Evolutionary conservation across 2,329 filamentous ascomycete genomes (phyloP), one percentile per base, ranked within the genome.

Genomic region (Pseudomassariella vexata): DNA sequence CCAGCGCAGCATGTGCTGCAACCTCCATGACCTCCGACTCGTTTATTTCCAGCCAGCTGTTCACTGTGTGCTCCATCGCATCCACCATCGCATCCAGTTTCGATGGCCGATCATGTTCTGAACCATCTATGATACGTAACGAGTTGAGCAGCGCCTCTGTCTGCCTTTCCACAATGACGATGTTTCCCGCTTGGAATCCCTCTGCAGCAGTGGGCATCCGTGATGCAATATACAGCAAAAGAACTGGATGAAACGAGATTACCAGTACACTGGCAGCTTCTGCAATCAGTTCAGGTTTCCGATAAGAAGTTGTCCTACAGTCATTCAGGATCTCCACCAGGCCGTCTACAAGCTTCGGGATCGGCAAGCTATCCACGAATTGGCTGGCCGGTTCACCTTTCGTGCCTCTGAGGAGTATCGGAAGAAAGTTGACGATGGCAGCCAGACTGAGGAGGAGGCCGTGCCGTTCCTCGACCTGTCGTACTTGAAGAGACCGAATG

Each of bases 381-480:
- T 32, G 22, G 16, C 21, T n/a, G n/a, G n/a, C n/a, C n/a, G n/a
- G n/a, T n/a, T n/a, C 19, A 9, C 35, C 18, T 8, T 22, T 19
- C 20, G 16, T 24, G 18, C 27, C 34, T 4, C 30, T 34, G 5
- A 51, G 28, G 14, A 66, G 36, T 4, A 44, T 46, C 1, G 68
- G 63, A 9, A 73, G 45, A 5, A 55, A 52, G 31, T 78, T 66
- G 4, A 80, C 47, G 1, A 82, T 58, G 5, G 73, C 66, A 2
- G 80, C 72, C n/a, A 83, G 57, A 19, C 72, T 70, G 6, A 82
- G 55, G 1, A 85, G 48, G 5, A 85, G 56, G 0, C 83, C 83
- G 47, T 88, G 83, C 2, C 77, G 66, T 47, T 84, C 79, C 47
- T 85, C 81, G 3, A 80, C 71, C 46, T 86, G 77, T 19, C 79